Conservation (phyloP, 495 filamentous ascomycete species). For the Penicillium lagena region DNA sequence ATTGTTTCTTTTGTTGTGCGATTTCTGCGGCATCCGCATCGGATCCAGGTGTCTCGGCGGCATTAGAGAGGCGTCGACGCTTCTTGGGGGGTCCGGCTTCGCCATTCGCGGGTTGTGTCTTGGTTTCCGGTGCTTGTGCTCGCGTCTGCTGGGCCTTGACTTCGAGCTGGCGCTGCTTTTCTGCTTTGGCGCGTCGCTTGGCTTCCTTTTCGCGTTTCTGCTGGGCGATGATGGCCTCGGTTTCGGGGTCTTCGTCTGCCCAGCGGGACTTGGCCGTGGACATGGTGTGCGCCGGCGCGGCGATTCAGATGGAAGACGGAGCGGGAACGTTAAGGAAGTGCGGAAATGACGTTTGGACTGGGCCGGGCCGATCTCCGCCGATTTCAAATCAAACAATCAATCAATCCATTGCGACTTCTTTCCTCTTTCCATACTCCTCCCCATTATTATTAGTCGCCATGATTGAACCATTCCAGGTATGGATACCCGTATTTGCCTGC, state of each 20-base stretch:
- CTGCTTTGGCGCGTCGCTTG: slow-evolving; percentile 79
- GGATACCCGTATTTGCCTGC: background rate
- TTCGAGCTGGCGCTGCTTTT: slow-evolving; percentile 71
- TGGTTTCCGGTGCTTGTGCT: slow-evolving; percentile 10
- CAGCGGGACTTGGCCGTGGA: slow-evolving; percentile 72
- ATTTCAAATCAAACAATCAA: slow-evolving; percentile 29
- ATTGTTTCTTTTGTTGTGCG: slow-evolving; percentile 13
- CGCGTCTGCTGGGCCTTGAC: slow-evolving; percentile 30
- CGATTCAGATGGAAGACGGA: background rate
- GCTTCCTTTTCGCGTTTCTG: slow-evolving; percentile 83
- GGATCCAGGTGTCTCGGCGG: slow-evolving; percentile 16
- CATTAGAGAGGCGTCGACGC: slow-evolving; percentile 41
- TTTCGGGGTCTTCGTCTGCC: slow-evolving; percentile 68
- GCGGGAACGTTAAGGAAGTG: slow-evolving; percentile 4
- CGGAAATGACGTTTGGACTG: slow-evolving; percentile 26
- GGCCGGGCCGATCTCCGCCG: slow-evolving; percentile 20
- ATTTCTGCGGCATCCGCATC: slow-evolving; percentile 22
- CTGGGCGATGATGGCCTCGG: slow-evolving; percentile 63
- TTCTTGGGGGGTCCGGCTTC: slow-evolving; percentile 32
- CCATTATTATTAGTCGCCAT: slow-evolving; percentile 18
- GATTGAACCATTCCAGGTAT: slow-evolving; percentile 55
- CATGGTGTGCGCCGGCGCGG: slow-evolving; percentile 38
- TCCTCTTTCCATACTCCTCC: background rate
- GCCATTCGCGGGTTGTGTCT: slow-evolving; percentile 8
- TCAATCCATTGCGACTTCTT: background rate